Base-by-base conservation (phyloP, 2,329 filamentous ascomycete species). In the Aspergillus pseudotamarii region DNA sequence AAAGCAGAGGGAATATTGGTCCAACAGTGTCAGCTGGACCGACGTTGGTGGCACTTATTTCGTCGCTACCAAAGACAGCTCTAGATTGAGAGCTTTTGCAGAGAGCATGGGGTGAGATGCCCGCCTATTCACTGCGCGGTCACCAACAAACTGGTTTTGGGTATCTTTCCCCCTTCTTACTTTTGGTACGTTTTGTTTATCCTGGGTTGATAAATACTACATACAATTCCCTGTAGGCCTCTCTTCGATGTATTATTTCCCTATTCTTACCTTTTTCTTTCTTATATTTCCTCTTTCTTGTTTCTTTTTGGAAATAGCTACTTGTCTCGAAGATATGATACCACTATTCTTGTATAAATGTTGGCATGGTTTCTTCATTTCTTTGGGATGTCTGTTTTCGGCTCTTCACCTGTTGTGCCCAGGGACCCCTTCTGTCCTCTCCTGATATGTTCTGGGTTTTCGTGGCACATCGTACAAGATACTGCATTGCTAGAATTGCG, bases 21-120 rank as follows among this genome's bases (percentile, higher is more conserved):
- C 84, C 16, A 82, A 84, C 51, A 85, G 84, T 66, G 95, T 99
- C 67, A 97, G 93, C 79, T 99, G 95, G 95, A 94, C 92, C 16
- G 90, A 91, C 68, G 88, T 89, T 58, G 89, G 89, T 30, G 94
- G 94, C 32, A 87, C 89, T 61, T 99, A 95, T 79, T 98, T 91
- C 75, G 91, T 98, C 74, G 93, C 94, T 62, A 93, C 87, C 14
- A 92, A 92, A 78, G 92, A 93, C 71, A 81, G 81, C 64, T 81
- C 80, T 34, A 84, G 84, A 69, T 73, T 86, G 71, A 79, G 82
- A 67, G 75, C 76, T 5, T 87, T 87, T 71, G 72, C 76, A 64
- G 78, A 80, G 63, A 74, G 70, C 59, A 74, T 76, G 68, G 60
- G 70, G 48, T 77, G 62, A 74, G 57, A 23, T 43, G n/a, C 16